Conservation (phyloP, 805 yeast genomes). For the Saturnispora saitoi region DNA sequence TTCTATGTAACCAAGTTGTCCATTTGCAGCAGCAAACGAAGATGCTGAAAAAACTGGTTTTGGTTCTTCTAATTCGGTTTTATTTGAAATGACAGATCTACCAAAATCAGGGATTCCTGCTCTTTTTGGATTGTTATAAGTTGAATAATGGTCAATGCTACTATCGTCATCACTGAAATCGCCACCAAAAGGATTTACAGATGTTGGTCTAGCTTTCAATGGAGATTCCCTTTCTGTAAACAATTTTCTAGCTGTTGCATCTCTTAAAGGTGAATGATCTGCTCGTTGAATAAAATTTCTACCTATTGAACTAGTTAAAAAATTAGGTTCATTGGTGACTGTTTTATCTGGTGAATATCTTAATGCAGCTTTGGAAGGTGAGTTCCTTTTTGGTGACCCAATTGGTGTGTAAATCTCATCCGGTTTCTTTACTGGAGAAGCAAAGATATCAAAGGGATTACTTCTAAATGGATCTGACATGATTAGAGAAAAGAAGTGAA, state of each 20-base stretch:
- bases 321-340: constrained; percentile 25
- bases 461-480: constrained; percentile 22
- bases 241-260: constrained; percentile 50
- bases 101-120: constrained; percentile 22
- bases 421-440: constrained; percentile 27
- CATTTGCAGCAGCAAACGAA: constrained; percentile 52
- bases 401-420: constrained; percentile 25
- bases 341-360: constrained; percentile 39
- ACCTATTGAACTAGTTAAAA: constrained; percentile 30
- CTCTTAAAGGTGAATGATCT: constrained; percentile 20
- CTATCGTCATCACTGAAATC: constrained; percentile 28
- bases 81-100: constrained; percentile 29
- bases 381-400: constrained; percentile 25
- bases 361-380: constrained; percentile 31
- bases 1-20: constrained; percentile 16
- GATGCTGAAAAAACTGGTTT: constrained; percentile 56
- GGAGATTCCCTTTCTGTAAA: constrained; percentile 70
- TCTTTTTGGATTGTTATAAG: constrained; percentile 19
- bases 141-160: constrained; percentile 30
- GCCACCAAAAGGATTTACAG: constrained; percentile 39
- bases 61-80: constrained; percentile 49
- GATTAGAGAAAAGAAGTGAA: not conserved
- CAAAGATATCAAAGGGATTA: constrained; percentile 22
- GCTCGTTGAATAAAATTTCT: constrained; percentile 31
- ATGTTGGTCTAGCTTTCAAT: constrained; percentile 43